A percentile compares a stretch with the other conserved stretches of the same genome.
Evolutionary conservation across 2,329 filamentous ascomycete species (phyloP).

Genomic region (Botrytis porri): DNA sequence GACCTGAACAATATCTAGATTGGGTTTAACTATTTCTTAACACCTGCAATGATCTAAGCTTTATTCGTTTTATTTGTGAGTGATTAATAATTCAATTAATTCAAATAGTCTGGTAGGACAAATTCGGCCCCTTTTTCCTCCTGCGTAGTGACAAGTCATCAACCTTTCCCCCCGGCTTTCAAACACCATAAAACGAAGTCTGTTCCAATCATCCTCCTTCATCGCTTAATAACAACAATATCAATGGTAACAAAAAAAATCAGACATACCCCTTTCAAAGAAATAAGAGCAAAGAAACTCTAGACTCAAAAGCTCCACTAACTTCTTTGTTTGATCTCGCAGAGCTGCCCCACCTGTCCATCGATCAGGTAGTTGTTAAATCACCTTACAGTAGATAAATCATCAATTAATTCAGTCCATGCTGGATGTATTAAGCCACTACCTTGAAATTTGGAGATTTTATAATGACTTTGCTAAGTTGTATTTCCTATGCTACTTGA

Average conservation of each 20-base stretch:
- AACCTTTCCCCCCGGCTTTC: no score
- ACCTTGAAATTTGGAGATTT: not conserved
- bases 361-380: not conserved
- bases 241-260: no score
- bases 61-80: no score
- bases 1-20: no score
- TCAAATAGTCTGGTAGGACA: no score
- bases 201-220: not conserved
- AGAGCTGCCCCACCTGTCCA: no score
- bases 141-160: fast-evolving
- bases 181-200: no score
- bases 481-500: fast-evolving
- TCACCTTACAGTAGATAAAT: not conserved
- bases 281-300: not conserved
- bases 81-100: no score
- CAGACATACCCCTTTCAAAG: fast-evolving
- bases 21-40: no score
- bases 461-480: not conserved
- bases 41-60: no score
- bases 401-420: not conserved
- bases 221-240: not conserved
- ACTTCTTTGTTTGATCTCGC: not conserved
- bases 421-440: not conserved
- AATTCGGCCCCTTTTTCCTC: no score
- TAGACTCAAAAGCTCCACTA: fast-evolving